Conservation (phyloP, 2,329 filamentous ascomycete species). For the Aureobasidium mangrovei region DNA sequence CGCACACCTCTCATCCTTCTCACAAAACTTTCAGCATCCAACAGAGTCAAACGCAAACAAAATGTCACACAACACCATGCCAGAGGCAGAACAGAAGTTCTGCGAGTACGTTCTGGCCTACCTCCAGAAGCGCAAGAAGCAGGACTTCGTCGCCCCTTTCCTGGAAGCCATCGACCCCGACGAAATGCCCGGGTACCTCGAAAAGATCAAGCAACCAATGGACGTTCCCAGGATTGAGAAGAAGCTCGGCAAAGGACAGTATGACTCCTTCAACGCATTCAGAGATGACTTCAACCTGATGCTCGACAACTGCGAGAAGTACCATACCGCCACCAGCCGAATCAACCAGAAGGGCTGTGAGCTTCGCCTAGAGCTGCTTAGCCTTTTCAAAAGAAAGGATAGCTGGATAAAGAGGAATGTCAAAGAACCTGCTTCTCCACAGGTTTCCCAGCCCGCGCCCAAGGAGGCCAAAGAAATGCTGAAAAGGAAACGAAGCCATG, state of each 20-base stretch:
- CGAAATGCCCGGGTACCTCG: not conserved
- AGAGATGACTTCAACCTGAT: constrained; percentile 3
- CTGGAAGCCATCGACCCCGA: not conserved
- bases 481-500: no score
- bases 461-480: no score
- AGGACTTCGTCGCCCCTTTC: not conserved
- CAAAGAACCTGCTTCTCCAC: no score
- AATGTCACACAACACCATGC: not conserved
- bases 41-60: not conserved
- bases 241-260: not conserved
- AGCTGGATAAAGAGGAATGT: no score
- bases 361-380: no score
- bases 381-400: no score
- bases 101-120: not conserved
- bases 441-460: no score
- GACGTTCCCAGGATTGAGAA: not conserved
- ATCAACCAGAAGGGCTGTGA: not conserved
- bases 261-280: not conserved
- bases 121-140: not conserved
- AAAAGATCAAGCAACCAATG: not conserved
- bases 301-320: constrained; percentile 2
- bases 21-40: not conserved
- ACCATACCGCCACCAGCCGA: not conserved
- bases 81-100: not conserved
- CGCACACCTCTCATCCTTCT: not conserved